phyloP scores from a whole-genome alignment of 768 basidiomycete species.

The Pulveroboletus sp. region DNA sequence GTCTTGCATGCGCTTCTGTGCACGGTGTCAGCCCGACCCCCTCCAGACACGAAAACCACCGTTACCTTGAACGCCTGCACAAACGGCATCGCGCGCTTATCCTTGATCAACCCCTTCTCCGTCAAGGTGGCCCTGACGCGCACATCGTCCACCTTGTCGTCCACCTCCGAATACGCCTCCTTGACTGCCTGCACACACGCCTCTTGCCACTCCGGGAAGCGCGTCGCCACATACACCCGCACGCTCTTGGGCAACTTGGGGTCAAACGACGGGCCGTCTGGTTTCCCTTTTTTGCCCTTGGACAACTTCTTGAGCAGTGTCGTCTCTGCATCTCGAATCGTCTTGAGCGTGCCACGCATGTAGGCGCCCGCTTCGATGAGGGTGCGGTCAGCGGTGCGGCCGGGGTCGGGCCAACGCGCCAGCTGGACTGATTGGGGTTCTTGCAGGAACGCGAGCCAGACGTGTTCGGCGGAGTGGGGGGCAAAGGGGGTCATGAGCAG shows the following conservation, averaged over 20 bases:
- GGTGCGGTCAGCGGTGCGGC: slow-evolving; percentile 55
- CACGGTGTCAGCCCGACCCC: slow-evolving; percentile 1
- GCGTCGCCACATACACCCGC: slow-evolving; percentile 84
- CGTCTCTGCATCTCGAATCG: slow-evolving; percentile 85
- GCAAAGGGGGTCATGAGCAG: slow-evolving; percentile 84
- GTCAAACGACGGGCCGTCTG: slow-evolving; percentile 58
- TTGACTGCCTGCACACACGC: slow-evolving; percentile 71
- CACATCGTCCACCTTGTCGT: slow-evolving; percentile 76
- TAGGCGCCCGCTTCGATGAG: slow-evolving; percentile 75
- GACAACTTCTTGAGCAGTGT: slow-evolving; percentile 73
- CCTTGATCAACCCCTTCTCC: slow-evolving; percentile 82
- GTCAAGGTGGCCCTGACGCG: slow-evolving; percentile 68
- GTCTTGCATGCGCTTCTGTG: slow-evolving; percentile 78
- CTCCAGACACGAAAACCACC: neutral
- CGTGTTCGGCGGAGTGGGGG: slow-evolving; percentile 91
- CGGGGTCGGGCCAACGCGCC: slow-evolving; percentile 79
- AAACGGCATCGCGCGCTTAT: slow-evolving; percentile 96
- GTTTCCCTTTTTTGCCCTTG: slow-evolving; percentile 68
- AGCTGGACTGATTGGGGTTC: slow-evolving; percentile 75
- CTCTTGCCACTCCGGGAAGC: slow-evolving; percentile 95
- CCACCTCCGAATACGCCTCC: slow-evolving; percentile 57
- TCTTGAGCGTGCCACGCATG: slow-evolving; percentile 90
- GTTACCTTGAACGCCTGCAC: slow-evolving; percentile 87
- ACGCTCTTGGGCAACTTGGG: slow-evolving; percentile 83
- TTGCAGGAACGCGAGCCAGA: slow-evolving; percentile 75